A percentile compares a stretch with the other conserved stretches of the same genome.
These are phyloP conservation scores for Pisolithus marmoratus DNA, from an alignment of 768 basidiomycete species.

Conservation along the genomic window DNA sequence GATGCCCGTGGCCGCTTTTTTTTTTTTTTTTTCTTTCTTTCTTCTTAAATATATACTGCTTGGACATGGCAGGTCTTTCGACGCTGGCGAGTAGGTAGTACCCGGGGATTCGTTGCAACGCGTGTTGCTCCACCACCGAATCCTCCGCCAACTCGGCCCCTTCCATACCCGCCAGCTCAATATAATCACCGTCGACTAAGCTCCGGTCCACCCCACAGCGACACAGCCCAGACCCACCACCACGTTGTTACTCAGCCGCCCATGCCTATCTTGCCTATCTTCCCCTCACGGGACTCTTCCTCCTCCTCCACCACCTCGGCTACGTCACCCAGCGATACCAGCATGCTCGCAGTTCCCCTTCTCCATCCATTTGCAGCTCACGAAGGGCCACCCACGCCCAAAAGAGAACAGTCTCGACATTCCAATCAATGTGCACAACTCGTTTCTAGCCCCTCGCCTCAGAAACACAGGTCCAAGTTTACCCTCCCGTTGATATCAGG, in stretches of 20 bases:
- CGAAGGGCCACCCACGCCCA: neutral
- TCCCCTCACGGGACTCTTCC: neutral
- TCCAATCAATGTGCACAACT: neutral
- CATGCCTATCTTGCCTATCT: neutral
- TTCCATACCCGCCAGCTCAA: neutral
- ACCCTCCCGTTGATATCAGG: neutral
- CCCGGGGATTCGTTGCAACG: neutral
- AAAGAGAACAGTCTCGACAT: neutral
- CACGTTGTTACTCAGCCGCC: neutral
- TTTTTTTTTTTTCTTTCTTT: no score
- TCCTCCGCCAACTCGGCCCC: neutral
- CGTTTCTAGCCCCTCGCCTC: neutral
- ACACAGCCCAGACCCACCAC: neutral
- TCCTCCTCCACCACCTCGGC: neutral
- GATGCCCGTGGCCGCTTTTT: no score
- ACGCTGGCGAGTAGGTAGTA: neutral
- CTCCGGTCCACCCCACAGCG: neutral
- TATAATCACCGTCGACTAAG: neutral
- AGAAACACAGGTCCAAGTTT: neutral
- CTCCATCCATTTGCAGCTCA: neutral
- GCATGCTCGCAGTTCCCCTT: neutral
- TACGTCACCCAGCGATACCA: neutral
- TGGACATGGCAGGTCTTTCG: neutral
- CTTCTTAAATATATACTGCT: no score
- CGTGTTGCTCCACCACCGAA: neutral